These are phyloP conservation scores for Neolecta irregularis DNA, from an alignment of 1,139 yeast genomes.

Conservation along the genomic window DNA sequence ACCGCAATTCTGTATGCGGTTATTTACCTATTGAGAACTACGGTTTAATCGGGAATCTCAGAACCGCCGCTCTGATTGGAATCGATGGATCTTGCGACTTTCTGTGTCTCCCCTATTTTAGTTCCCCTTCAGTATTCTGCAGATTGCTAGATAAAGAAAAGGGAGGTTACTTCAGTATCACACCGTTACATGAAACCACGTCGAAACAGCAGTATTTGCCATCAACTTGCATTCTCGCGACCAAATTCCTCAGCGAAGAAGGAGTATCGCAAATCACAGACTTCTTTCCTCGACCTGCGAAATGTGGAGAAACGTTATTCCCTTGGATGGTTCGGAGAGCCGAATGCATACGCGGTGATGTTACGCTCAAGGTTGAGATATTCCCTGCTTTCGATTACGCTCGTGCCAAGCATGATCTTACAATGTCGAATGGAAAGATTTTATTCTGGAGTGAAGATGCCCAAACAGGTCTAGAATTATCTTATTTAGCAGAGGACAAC, in stretches of 20 bases:
- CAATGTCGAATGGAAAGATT: too few relatives aligned
- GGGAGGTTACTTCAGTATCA: constrained; percentile 4
- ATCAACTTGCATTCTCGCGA: constrained; percentile 3
- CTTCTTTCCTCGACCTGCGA: constrained; percentile 6
- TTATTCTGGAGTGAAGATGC: neutral
- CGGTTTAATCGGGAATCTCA: constrained; percentile 5
- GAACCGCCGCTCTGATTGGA: constrained; percentile 3
- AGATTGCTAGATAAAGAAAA: constrained; percentile 3
- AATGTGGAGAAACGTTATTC: constrained; percentile 1
- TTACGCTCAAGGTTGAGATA: constrained; percentile 3
- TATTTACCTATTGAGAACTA: constrained; percentile 5
- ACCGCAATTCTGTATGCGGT: too few relatives aligned
- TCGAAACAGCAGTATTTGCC: constrained; percentile 6
- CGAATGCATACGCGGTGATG: constrained; percentile 5
- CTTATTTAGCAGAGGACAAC: too few relatives aligned
- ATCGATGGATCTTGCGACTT: constrained; percentile 4
- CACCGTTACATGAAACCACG: constrained; percentile 2
- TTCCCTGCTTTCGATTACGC: constrained; percentile 7
- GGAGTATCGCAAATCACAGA: constrained; percentile 4
- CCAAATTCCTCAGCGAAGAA: constrained; percentile 5
- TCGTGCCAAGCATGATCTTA: constrained; percentile 3
- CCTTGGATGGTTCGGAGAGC: constrained; percentile 6
- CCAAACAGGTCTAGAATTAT: too few relatives aligned
- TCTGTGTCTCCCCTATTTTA: constrained; percentile 5
- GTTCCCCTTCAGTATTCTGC: constrained; percentile 5